Conservation (phyloP, 176 grass and related monocot species). For the Pontederia paniculata region DNA sequence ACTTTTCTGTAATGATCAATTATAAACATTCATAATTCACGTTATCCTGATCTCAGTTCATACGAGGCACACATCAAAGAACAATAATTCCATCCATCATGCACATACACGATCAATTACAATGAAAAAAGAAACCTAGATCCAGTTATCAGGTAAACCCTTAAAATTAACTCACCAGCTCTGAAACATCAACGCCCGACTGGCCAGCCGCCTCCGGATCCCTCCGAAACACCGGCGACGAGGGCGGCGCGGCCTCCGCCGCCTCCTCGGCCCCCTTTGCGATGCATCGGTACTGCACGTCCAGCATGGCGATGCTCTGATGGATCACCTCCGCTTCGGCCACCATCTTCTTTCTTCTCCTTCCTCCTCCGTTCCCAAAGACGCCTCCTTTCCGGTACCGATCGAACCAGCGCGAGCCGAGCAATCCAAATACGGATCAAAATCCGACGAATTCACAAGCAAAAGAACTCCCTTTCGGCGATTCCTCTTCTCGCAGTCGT, state of each 20-base stretch:
- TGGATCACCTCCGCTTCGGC: constrained; percentile 7
- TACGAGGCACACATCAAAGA: too few species aligned
- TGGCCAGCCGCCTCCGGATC: neutral
- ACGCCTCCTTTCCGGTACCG: neutral
- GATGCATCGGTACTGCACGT: constrained; percentile 1
- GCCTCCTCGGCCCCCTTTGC: constrained; percentile 7
- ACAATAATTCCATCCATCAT: too few species aligned
- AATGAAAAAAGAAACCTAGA: too few species aligned
- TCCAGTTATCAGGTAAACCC: too few species aligned
- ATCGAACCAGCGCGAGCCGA: neutral
- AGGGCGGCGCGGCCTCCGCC: neutral
- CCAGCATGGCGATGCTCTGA: constrained; percentile 12
- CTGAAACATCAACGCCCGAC: neutral
- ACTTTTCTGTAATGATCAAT: too few species aligned
- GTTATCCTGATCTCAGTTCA: too few species aligned
- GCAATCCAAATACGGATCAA: neutral
- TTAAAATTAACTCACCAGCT: constrained; percentile 1
- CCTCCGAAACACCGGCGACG: neutral
- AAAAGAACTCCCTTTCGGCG: too few species aligned
- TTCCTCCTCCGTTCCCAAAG: neutral
- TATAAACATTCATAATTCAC: too few species aligned
- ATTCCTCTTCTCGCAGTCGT: too few species aligned
- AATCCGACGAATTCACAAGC: neutral
- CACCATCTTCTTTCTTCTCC: constrained; percentile 11
- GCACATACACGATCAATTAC: too few species aligned